A percentile compares a stretch with the other conserved stretches of the same genome.
Conservation (phyloP, 306 rosid genomes). For the Begonia fuchsioides region DNA sequence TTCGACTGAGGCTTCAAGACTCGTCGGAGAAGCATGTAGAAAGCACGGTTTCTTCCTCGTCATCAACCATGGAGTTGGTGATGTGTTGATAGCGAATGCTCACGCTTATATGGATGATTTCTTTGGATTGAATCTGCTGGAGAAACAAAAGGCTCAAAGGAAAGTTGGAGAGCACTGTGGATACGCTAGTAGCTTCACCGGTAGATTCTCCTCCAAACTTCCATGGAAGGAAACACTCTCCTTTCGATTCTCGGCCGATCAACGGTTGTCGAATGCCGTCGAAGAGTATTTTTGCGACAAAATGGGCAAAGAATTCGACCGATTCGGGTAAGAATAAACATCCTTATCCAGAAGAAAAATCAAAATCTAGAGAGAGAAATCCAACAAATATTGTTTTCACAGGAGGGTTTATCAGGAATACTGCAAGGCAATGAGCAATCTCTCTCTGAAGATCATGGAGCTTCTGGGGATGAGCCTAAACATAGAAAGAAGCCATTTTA, state of each 20-base stretch:
- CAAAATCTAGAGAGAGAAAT: too few species aligned
- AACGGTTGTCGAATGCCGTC: background rate
- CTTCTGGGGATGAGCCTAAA: background rate
- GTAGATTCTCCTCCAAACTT: conserved; percentile 1
- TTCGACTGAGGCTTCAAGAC: background rate
- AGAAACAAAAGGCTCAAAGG: conserved; percentile 6
- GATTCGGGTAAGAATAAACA: background rate
- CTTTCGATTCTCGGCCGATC: background rate
- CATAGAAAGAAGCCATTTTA: background rate
- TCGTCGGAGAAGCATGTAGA: background rate
- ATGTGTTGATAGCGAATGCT: background rate
- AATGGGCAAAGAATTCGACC: background rate
- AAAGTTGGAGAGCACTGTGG: conserved; percentile 5
- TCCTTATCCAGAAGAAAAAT: too few species aligned
- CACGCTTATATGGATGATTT: background rate
- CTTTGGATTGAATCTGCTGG: conserved; percentile 1
- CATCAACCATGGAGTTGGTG: background rate
- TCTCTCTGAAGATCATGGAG: background rate
- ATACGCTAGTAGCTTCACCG: conserved; percentile 4
- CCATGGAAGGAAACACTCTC: conserved; percentile 9
- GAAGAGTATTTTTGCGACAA: background rate
- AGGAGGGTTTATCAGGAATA: conserved; percentile 6
- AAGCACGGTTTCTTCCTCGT: conserved; percentile 7
- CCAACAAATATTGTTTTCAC: too few species aligned
- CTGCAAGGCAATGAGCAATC: conserved; percentile 1